Conservation (phyloP, 371 early-diverging fungal genomes). For the Gilbertella persicaria region DNA sequence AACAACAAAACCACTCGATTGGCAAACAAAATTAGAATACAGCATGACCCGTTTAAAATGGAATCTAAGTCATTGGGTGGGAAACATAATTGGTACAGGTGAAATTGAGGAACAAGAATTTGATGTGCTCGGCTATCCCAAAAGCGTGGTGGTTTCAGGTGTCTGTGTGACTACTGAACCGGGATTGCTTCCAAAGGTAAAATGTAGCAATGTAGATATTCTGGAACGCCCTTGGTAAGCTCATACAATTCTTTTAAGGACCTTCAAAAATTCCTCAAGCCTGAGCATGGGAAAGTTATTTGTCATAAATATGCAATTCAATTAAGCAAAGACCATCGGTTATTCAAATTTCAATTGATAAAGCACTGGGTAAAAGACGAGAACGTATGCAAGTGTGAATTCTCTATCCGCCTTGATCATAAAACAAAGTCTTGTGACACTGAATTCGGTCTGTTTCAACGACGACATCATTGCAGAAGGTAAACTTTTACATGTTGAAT, state of each 20-base stretch:
- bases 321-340: conserved; percentile 10
- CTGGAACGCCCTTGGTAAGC: conserved; percentile 14
- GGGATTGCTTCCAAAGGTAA: conserved; percentile 35
- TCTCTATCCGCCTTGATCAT: neutral
- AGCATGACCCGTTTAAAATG: conserved; percentile 14
- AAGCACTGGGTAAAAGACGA: conserved; percentile 18
- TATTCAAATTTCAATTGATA: conserved; percentile 8
- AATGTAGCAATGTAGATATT: conserved; percentile 9
- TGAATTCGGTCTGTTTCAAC: conserved; percentile 18
- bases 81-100: conserved; percentile 22
- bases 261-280: conserved; percentile 20
- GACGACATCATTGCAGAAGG: conserved; percentile 34
- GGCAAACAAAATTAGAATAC: conserved; percentile 26
- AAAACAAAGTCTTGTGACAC: conserved; percentile 7
- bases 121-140: conserved; percentile 20
- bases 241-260: conserved; percentile 11
- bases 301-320: conserved; percentile 22
- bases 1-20: conserved; percentile 1
- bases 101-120: conserved; percentile 22
- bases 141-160: conserved; percentile 22
- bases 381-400: conserved; percentile 10
- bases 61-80: conserved; percentile 24
- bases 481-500: neutral
- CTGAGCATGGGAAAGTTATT: conserved; percentile 2
- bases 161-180: conserved; percentile 30